Conservation (phyloP, 164 flowering plant species). For the Paratinospora sagittata region DNA sequence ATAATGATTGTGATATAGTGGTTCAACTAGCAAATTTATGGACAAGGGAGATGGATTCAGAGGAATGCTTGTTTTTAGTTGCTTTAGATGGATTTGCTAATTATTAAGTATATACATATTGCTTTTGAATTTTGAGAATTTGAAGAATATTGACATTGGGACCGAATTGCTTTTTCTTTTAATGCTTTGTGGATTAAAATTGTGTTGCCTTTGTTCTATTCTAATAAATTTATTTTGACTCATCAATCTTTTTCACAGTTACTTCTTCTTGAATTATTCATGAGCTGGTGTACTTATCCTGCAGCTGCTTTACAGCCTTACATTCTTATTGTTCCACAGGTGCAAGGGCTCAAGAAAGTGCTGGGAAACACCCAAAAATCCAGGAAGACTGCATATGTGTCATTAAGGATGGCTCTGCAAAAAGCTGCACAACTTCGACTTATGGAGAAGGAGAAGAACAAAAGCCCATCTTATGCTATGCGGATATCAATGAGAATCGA, state of each 20-base stretch:
- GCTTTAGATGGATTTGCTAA: background rate
- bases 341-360: slow-evolving; percentile 73
- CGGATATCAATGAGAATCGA: slow-evolving; percentile 86
- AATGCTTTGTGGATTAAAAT: background rate
- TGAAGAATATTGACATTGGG: background rate
- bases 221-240: background rate
- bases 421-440: slow-evolving; percentile 89
- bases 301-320: slow-evolving; percentile 4
- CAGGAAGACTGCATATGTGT: slow-evolving; percentile 78
- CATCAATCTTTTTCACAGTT: background rate
- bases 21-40: background rate
- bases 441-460: slow-evolving; percentile 97
- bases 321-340: slow-evolving; percentile 34
- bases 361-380: slow-evolving; percentile 55
- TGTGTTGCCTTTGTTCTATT: background rate
- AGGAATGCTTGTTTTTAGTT: background rate
- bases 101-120: background rate
- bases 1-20: background rate
- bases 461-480: slow-evolving; percentile 98
- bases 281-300: background rate
- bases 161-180: background rate
- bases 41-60: background rate
- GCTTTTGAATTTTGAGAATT: background rate
- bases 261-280: background rate
- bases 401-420: slow-evolving; percentile 76